Conservation (phyloP, 2,329 filamentous ascomycete genomes). For the Fusarium phyllophilum region DNA sequence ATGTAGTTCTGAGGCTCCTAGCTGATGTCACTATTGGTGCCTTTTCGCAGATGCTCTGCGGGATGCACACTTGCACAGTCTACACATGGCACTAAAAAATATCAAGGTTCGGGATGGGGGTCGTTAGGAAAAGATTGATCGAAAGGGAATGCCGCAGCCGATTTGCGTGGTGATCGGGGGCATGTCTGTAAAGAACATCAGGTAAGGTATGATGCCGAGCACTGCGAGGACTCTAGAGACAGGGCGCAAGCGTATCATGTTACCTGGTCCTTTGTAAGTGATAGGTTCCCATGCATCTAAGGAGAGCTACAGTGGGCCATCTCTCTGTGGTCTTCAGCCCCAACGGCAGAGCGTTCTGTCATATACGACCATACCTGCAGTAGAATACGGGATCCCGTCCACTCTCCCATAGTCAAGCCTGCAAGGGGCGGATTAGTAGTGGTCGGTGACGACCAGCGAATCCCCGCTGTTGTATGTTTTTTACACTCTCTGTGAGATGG, state of each 20-base stretch:
- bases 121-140: accelerated
- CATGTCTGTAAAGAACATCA: too few species aligned
- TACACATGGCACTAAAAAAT: accelerated
- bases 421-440: background rate
- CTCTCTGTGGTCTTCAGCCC: accelerated
- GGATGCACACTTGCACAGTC: background rate
- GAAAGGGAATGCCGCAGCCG: background rate
- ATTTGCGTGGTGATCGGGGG: accelerated
- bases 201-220: accelerated
- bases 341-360: accelerated
- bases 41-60: accelerated
- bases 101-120: accelerated
- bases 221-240: accelerated
- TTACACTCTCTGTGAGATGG: accelerated
- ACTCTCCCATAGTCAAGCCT: background rate
- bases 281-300: accelerated
- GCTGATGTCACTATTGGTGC: background rate
- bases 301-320: accelerated
- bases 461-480: background rate
- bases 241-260: accelerated
- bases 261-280: background rate
- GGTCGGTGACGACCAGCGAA: background rate
- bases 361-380: background rate
- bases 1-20: accelerated
- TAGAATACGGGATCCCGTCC: background rate